Evolutionary conservation across 257 asterid species (phyloP), one percentile per base, ranked within the genome.

Genomic region (Rhazya stricta): DNA sequence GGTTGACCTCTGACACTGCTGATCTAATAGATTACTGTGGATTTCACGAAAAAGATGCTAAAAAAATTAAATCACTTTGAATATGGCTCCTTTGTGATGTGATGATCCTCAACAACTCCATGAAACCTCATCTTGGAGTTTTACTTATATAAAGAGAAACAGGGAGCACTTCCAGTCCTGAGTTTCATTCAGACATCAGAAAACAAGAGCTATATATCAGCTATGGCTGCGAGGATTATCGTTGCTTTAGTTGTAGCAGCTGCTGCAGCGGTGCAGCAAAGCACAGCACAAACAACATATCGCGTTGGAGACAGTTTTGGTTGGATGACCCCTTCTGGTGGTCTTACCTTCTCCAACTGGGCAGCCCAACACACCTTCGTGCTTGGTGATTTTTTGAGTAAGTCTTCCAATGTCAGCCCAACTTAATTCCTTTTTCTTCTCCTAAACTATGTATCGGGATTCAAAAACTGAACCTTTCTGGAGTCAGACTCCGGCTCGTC

Each of bases 341-440:
- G 86, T 63, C 3, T 74, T 43, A 10, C 41, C 54, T 90, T 81
- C 82, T 9, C 87, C 76, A 46, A 62, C 66, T 90, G 86, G 88
- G 89, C 96, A 69, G 54, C 91, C 53, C 86, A 62, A 53, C 84
- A 82, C 62, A 62, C 41, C 75, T 85, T 86, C 57, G 36, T 21
- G 16, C 78, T 68, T 53, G 91, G 88, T 27, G 96, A 90, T 79
- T 46, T 75, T 77, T 77, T 90, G 23, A 89, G 96, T 90, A 79
- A 37, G 23, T 63, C 51, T 76, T 50, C 45, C 11, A 6, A 5
- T 5, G 5, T 15, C 61, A 29, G 54, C 61, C 58, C 11, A 21
- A 39, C 29, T 1, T 48, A 70, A 45, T 30, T 12, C 34, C 48
- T 19, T 25, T 27, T 69, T 6, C n/a, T 27, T 30, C 8, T 45